Conservation (phyloP, 768 basidiomycete species). For the Chalciporus piperatus region DNA sequence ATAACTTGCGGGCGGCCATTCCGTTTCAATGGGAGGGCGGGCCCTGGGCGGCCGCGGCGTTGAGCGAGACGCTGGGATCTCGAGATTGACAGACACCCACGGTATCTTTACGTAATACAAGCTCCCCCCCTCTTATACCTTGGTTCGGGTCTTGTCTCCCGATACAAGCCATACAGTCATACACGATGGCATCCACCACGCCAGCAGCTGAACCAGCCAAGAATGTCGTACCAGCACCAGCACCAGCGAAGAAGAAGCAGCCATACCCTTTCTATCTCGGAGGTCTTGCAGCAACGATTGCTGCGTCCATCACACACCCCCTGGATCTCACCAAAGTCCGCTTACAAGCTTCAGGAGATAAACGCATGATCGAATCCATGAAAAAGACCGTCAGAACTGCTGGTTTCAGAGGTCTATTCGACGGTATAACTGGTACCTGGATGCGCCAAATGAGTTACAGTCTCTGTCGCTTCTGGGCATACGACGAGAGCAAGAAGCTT, state of each 20-base stretch:
- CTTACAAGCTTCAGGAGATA: conserved; percentile 89
- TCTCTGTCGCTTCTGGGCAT: conserved; percentile 90
- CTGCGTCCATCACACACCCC: conserved; percentile 86
- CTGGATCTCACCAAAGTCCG: conserved; percentile 90
- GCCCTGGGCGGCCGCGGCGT: too few species aligned
- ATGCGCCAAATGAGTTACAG: conserved; percentile 93
- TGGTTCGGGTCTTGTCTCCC: neutral
- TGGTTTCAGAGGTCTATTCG: conserved; percentile 71
- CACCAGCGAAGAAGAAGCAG: conserved; percentile 45
- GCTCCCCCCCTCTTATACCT: conserved; percentile 14
- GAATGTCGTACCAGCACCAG: conserved; percentile 11
- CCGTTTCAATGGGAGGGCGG: neutral
- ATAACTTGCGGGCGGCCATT: neutral
- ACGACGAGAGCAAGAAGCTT: conserved; percentile 86
- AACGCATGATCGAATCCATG: conserved; percentile 82
- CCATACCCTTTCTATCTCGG: conserved; percentile 88
- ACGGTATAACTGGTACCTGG: conserved; percentile 87
- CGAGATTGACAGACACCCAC: too few species aligned
- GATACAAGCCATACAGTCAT: neutral
- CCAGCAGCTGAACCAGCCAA: conserved; percentile 3
- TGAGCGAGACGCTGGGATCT: too few species aligned
- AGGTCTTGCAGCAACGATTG: conserved; percentile 83
- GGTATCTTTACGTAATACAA: conserved; percentile 15
- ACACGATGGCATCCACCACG: conserved; percentile 17
- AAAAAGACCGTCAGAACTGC: conserved; percentile 80